Evolutionary conservation across 371 early-diverging fungal species (phyloP), one percentile per base, ranked within the genome.

Genomic region (Mycotypha africana): DNA sequence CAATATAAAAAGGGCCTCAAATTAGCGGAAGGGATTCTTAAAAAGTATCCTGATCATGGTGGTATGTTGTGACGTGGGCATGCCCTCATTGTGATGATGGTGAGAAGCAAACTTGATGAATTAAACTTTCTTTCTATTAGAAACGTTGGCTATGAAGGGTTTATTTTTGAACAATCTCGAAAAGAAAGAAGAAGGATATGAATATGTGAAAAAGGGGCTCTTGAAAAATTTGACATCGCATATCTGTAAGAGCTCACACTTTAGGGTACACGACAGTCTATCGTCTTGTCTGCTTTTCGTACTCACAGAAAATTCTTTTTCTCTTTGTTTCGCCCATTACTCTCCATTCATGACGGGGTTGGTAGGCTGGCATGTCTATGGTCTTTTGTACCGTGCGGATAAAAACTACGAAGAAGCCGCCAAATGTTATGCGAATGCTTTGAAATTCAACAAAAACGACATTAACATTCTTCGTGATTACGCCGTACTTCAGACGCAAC

Each of bases 311-410:
- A n/a, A n/a, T n/a, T n/a, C n/a, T n/a, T n/a, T n/a, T n/a, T n/a
- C n/a, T n/a, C n/a, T n/a, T n/a, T n/a, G n/a, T n/a, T n/a, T n/a
- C n/a, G n/a, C n/a, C n/a, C n/a, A n/a, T n/a, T n/a, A n/a, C n/a
- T n/a, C n/a, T n/a, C n/a, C n/a, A n/a, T n/a, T n/a, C n/a, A n/a
- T n/a, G n/a, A n/a, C n/a, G n/a, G n/a, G n/a, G n/a, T n/a, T n/a
- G n/a, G 25, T 56, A 92, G 89, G 90, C 65, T 98, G 98, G 98
- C 97, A 98, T 58, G 92, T 97, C 10, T 91, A 82, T 56, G 98
- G 98, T 24, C 68, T 98, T 30, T 62, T 94, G 51, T 78, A 95
- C 56, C 87, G 97, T 32, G 76, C 79, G 17, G 97, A 96, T 63
- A 88, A 86, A 63, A 93, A 97, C 63, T 96, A 92, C 59, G 90